Evolutionary conservation across 2,329 filamentous ascomycete genomes (phyloP).

Genomic region (Calonectria hawksworthii): DNA sequence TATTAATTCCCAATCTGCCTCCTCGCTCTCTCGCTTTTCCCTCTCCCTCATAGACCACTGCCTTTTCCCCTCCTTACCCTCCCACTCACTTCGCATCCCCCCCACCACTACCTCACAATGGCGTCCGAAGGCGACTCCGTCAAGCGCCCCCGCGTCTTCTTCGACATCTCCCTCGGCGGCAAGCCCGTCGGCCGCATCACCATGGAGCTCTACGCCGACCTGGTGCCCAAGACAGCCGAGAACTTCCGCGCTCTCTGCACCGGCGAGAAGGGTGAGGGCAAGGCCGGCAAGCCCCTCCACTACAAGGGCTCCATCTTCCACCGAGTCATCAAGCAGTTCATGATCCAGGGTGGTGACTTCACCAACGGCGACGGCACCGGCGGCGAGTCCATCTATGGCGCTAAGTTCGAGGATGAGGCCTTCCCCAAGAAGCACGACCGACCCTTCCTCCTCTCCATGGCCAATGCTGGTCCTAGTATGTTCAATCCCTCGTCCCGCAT

Average conservation of each 20-base stretch:
- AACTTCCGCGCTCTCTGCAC: conserved; percentile 97
- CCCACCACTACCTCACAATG: conserved; percentile 49
- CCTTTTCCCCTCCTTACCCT: background rate
- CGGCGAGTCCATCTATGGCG: conserved; percentile 96
- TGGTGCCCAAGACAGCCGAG: conserved; percentile 95
- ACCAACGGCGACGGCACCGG: conserved; percentile 95
- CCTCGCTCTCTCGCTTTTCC: background rate
- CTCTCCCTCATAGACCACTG: background rate
- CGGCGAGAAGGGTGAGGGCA: conserved; percentile 90
- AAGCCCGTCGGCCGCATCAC: conserved; percentile 81
- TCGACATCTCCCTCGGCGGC: conserved; percentile 88
- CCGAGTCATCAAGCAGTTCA: conserved; percentile 98
- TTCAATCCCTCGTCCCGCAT: conserved; percentile 28
- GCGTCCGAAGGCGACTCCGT: conserved; percentile 56
- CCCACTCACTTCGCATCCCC: background rate
- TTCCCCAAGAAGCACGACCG: conserved; percentile 92
- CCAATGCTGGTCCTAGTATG: conserved; percentile 92
- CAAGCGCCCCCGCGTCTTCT: conserved; percentile 87
- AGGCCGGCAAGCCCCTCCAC: conserved; percentile 86
- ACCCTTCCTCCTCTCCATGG: conserved; percentile 96
- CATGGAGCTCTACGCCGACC: conserved; percentile 83
- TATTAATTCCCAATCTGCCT: conserved; percentile 18
- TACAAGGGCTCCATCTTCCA: conserved; percentile 97
- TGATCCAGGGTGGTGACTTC: conserved; percentile 96
- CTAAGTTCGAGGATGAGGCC: conserved; percentile 98